Evolutionary conservation across 164 flowering plant genomes (phyloP).

Genomic region (Annona cherimola): DNA sequence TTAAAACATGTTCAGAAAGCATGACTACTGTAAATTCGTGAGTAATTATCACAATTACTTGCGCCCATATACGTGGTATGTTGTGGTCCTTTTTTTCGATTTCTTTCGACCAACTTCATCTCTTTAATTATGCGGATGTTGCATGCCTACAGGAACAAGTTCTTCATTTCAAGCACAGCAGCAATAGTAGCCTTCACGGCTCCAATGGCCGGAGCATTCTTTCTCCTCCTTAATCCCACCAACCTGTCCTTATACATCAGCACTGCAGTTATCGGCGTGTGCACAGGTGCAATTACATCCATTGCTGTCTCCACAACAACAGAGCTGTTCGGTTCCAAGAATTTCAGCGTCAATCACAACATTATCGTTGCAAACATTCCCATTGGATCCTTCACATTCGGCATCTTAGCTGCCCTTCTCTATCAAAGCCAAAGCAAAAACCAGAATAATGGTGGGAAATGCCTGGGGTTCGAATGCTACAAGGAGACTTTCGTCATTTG

Average conservation of each 20-base stretch:
- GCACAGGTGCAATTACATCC: conserved; percentile 75
- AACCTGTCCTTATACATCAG: conserved; percentile 41
- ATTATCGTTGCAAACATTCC: conserved; percentile 78
- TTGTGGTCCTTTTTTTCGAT: conserved; percentile 4
- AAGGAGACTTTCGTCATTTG: conserved; percentile 54
- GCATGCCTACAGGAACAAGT: conserved; percentile 37
- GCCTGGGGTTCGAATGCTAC: conserved; percentile 68
- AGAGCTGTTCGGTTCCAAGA: conserved; percentile 70
- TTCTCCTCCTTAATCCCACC: conserved; percentile 23
- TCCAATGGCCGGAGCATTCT: conserved; percentile 61
- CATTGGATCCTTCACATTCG: conserved; percentile 71
- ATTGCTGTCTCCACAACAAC: conserved; percentile 59
- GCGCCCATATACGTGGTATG: too few species aligned
- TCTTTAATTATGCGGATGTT: background rate
- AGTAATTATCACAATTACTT: too few species aligned
- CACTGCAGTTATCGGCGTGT: conserved; percentile 70
- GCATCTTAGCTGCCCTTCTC: conserved; percentile 53
- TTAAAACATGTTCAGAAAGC: too few species aligned
- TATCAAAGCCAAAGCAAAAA: conserved; percentile 36
- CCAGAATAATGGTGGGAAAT: conserved; percentile 25
- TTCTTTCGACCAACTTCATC: background rate
- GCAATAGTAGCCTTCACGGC: conserved; percentile 43
- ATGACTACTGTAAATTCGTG: too few species aligned
- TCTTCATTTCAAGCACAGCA: conserved; percentile 48
- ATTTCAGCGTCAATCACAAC: conserved; percentile 81